Base-by-base conservation (phyloP, 2,329 filamentous ascomycete species). In the Fusarium tupiense region DNA sequence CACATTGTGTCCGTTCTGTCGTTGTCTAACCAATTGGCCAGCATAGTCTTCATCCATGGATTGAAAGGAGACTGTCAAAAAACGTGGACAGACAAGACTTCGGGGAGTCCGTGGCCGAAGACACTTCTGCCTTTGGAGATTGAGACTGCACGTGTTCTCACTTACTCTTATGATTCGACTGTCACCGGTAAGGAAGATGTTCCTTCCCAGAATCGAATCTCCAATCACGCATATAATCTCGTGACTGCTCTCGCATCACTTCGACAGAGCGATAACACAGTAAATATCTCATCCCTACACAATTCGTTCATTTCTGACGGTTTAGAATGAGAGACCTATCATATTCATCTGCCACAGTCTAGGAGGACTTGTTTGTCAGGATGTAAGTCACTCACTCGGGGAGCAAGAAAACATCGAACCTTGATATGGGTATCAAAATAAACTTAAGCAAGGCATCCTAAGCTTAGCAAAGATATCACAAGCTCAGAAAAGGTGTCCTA, bases 281-380 rank as follows among this genome's bases (percentile, higher is more conserved):
- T 72, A 53, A 19, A 50, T 4, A 7, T 8, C 29, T 2, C 19
- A 1, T n/a, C 29, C 29, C 29, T 29, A 29, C 29, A 29, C 29
- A 9, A 29, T 29, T 3, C 3, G 29, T 29, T 29, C 29, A 29
- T 3, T 9, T 29, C 29, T 29, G 29, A 29, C 29, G 29, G 29
- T 29, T 29, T 29, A 29, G 29, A 29, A 29, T 29, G 29, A 29
- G 29, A 9, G 74, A 0, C 71, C 74, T 1, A 75, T 76, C 2
- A 64, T 76, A 4, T 76, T 76, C 14, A 17, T 76, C 31, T 75
- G 71, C 2, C 74, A 76, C 16, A 69, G 73, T 24, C 46, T 76
- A 3, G 73, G 73, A 0, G 73, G 73, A 13, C 40, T 76, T 8
- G 69, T 76, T 37, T 76, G 69, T 11, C 64, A 76, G 49, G 74